phyloP scores from a whole-genome alignment of 768 basidiomycete genomes.

The Phanerochaete sordida region DNA sequence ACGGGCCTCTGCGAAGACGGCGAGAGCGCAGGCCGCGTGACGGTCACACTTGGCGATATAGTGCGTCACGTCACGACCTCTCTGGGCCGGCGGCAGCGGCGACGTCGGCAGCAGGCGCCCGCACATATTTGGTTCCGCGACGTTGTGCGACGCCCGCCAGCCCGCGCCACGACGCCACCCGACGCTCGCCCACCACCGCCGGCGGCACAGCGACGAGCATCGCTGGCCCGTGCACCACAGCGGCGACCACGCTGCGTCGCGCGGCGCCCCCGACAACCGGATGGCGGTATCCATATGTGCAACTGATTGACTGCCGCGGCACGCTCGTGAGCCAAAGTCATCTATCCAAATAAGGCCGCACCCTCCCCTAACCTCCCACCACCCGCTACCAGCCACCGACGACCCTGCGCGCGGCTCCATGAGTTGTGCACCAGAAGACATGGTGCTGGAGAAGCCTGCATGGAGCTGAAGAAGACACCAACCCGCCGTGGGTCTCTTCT shows the following conservation, averaged over 20 bases:
- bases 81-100: not conserved
- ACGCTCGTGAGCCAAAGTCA: not conserved
- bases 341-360: constrained; percentile 7
- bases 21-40: not conserved
- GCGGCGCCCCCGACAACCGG: not conserved
- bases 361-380: not conserved
- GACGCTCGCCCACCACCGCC: not conserved
- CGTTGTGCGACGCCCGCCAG: not conserved
- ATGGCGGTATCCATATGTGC: not conserved
- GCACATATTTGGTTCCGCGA: not conserved
- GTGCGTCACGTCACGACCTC: constrained; percentile 4
- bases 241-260: too few relatives aligned
- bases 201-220: too few relatives aligned
- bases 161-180: too few relatives aligned
- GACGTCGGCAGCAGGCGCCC: not conserved
- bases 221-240: too few relatives aligned
- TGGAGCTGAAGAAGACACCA: too few relatives aligned
- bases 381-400: not conserved
- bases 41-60: constrained; percentile 7
- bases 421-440: too few relatives aligned
- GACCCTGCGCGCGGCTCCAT: not conserved
- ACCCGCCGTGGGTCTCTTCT: too few relatives aligned
- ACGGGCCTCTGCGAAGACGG: not conserved
- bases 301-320: constrained; percentile 1
- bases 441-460: too few relatives aligned